phyloP scores from a whole-genome alignment of 306 rosid genomes.

The Inga laurina region DNA sequence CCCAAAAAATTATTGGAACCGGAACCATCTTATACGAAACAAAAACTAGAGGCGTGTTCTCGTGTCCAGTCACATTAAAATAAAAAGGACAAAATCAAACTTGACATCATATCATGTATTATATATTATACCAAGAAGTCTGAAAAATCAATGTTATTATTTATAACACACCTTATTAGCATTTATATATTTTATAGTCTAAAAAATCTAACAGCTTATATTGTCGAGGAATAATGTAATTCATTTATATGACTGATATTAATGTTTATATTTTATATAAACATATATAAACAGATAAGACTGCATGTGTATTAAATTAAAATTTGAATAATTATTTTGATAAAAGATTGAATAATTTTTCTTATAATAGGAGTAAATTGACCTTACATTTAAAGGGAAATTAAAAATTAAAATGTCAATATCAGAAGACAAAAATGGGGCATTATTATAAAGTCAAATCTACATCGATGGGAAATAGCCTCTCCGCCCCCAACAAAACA shows the following conservation, averaged over 20 bases:
- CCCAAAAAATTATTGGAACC: neutral
- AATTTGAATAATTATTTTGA: neutral
- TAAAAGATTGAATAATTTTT: neutral
- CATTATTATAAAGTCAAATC: constrained; percentile 31
- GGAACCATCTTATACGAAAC: neutral
- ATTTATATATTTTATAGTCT: too few relatives aligned
- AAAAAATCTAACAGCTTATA: neutral
- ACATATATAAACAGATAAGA: neutral
- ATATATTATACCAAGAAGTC: neutral
- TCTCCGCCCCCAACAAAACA: neutral
- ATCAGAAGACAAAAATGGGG: neutral
- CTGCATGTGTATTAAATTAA: too few relatives aligned
- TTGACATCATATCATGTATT: neutral
- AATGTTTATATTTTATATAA: neutral
- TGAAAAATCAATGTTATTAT: neutral
- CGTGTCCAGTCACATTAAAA: neutral
- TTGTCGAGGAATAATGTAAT: neutral
- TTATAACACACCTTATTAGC: neutral
- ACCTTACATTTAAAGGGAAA: neutral
- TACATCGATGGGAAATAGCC: neutral
- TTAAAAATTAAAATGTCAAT: neutral
- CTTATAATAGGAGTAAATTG: constrained; percentile 9
- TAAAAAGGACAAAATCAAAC: neutral
- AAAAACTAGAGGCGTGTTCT: neutral
- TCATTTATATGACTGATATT: neutral